Percentiles rank a stretch among this genome's conserved stretches.
These are phyloP conservation scores for Kwoniella mangroviensis DNA, from an alignment of 768 basidiomycete genomes.

Conservation along the genomic window DNA sequence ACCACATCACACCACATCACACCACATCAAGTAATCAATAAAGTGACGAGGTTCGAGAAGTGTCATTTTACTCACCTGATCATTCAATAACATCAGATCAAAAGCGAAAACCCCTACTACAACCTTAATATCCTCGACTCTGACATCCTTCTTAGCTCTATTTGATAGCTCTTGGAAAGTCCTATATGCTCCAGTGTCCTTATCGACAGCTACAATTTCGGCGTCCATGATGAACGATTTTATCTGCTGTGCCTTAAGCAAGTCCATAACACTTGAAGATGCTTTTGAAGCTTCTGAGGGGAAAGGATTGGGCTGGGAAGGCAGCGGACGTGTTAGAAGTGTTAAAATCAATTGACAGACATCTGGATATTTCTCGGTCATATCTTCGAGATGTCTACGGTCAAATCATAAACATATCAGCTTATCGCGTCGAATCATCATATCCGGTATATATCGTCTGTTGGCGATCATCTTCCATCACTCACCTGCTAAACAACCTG, in stretches of 20 bases:
- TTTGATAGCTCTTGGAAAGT: conserved; percentile 88
- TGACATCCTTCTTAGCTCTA: conserved; percentile 80
- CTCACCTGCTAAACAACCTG: conserved; percentile 70
- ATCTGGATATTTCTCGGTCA: conserved; percentile 94
- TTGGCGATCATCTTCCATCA: background rate
- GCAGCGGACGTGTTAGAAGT: conserved; percentile 61
- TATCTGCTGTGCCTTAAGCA: conserved; percentile 36
- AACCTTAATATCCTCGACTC: conserved; percentile 73
- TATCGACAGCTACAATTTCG: conserved; percentile 81
- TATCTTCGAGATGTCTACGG: conserved; percentile 79
- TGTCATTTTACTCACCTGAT: conserved; percentile 64
- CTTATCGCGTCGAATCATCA: no score
- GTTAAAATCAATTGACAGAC: conserved; percentile 66
- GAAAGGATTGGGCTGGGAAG: conserved; percentile 29
- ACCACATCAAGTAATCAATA: background rate
- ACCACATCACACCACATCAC: no score
- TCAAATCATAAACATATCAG: background rate
- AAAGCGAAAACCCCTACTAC: conserved; percentile 84
- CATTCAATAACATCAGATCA: conserved; percentile 85
- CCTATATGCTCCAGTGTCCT: conserved; percentile 66
- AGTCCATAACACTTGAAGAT: conserved; percentile 29
- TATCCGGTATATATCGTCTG: no score
- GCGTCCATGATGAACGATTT: conserved; percentile 69
- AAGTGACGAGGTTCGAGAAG: background rate
- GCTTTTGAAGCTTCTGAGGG: conserved; percentile 42